Conservation (phyloP, 768 basidiomycete species). For the Hygrophorus pudorinus region DNA sequence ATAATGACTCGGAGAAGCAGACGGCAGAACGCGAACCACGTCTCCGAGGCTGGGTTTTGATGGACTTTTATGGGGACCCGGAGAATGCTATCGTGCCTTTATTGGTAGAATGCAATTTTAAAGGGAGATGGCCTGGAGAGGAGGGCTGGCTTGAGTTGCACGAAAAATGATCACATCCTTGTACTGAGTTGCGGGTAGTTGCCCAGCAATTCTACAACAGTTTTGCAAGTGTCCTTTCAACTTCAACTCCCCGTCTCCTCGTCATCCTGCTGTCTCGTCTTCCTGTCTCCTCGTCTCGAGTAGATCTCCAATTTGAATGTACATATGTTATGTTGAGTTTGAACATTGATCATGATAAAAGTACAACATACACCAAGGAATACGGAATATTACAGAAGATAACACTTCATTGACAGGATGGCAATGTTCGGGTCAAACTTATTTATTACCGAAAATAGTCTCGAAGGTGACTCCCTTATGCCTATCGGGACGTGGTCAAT, state of each 20-base stretch:
- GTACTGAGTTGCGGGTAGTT: not conserved
- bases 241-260: too few species aligned
- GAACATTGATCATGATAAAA: too few species aligned
- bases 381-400: too few species aligned
- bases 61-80: conserved; percentile 68
- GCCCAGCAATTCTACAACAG: too few species aligned
- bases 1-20: not conserved
- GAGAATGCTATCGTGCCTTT: conserved; percentile 48
- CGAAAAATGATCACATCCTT: not conserved
- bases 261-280: too few species aligned
- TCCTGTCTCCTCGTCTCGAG: too few species aligned
- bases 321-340: too few species aligned
- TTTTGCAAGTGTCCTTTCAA: too few species aligned
- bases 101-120: conserved; percentile 65
- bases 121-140: conserved; percentile 33
- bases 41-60: conserved; percentile 64
- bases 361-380: too few species aligned
- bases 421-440: too few species aligned
- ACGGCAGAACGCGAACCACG: conserved; percentile 22
- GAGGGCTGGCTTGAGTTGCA: conserved; percentile 28
- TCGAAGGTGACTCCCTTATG: conserved; percentile 35
- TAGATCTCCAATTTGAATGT: too few species aligned
- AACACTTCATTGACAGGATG: too few species aligned
- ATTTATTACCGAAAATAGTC: conserved; percentile 24
- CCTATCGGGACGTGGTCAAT: conserved; percentile 15